Percentiles rank a stretch among this genome's conserved stretches.
Evolutionary conservation across 2,329 filamentous ascomycete genomes (phyloP).

Genomic region (Cytospora schulzeri): DNA sequence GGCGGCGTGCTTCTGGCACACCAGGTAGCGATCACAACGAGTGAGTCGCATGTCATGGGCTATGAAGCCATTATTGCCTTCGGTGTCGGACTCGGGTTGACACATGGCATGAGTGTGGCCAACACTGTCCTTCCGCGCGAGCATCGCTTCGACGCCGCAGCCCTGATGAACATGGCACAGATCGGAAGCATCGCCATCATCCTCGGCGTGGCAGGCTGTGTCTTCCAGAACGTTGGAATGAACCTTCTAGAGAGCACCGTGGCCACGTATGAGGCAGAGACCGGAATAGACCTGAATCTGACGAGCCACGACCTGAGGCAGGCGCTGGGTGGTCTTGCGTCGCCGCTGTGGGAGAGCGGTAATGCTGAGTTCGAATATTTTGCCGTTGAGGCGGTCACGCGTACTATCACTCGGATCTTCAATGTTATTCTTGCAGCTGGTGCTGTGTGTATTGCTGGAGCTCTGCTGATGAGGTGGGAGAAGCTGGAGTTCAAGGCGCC

Average conservation of each 20-base stretch:
- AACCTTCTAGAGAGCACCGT: neutral
- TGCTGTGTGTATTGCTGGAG: constrained; percentile 3
- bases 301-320: constrained; percentile 34
- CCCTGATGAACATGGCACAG: constrained; percentile 40
- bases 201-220: constrained; percentile 34
- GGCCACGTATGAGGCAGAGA: constrained; percentile 7
- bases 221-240: constrained; percentile 39
- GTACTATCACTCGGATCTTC: constrained; percentile 34
- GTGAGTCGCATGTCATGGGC: constrained; percentile 36
- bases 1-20: neutral
- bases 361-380: constrained; percentile 27
- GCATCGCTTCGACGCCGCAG: constrained; percentile 35
- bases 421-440: constrained; percentile 35
- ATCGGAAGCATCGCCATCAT: constrained; percentile 35
- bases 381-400: constrained; percentile 33
- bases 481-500: neutral
- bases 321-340: constrained; percentile 35
- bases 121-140: constrained; percentile 32
- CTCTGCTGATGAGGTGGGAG: constrained; percentile 3
- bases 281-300: constrained; percentile 29
- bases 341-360: constrained; percentile 30
- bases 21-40: constrained; percentile 14
- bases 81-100: constrained; percentile 38
- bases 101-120: constrained; percentile 36
- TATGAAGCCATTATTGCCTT: constrained; percentile 37